Evolutionary conservation across 106 monocot genomes (phyloP), one percentile per base, ranked within the genome.

Genomic region (Dioscorea dumetorum): DNA sequence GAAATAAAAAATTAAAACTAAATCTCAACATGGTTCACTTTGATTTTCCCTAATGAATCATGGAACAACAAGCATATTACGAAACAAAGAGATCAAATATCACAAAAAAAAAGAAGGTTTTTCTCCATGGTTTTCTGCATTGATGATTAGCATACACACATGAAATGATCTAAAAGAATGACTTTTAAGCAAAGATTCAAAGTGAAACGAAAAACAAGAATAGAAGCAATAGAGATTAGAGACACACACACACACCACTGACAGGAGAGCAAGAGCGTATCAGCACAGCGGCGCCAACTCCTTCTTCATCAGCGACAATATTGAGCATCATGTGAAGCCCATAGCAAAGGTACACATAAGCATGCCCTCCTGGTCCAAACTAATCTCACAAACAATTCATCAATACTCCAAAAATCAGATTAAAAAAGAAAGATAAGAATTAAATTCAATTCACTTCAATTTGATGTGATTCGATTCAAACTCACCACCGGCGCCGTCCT

Each of bases 291-390:
- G 95, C 88, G 61, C 95, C 95, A 5, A 87, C 78, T 8, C 95
- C 95, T 64, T 86, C 88, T 69, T 87, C 80, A 56, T 97, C 95
- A 1, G 95, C 91, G 0, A 97, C 95, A 68, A 97, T 64, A 67
- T 97, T 97, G 35, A 97, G 84, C 95, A 97, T 97, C 84, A 82
- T 79, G 70, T 97, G 95, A 20, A 97, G 79, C 17, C 91, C 95
- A 71, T 97, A 97, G 69, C 95, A 97, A n/a, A 97, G 69, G 52
- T 97, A 97, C 49, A 97, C 91, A 79, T 97, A 97, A 0, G 95
- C 89, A 80, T 89, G 88, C 49, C 95, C 95, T 74, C 95, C 95
- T 5, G 86, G 84, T 22, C 95, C 95, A 74, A 97, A 97, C 95
- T 97, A 66, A 28, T 14, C 24, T 15, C 51, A 61, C 48, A 68